These are phyloP conservation scores for Clathrus columnatus DNA, from an alignment of 768 basidiomycete genomes.

Conservation along the genomic window DNA sequence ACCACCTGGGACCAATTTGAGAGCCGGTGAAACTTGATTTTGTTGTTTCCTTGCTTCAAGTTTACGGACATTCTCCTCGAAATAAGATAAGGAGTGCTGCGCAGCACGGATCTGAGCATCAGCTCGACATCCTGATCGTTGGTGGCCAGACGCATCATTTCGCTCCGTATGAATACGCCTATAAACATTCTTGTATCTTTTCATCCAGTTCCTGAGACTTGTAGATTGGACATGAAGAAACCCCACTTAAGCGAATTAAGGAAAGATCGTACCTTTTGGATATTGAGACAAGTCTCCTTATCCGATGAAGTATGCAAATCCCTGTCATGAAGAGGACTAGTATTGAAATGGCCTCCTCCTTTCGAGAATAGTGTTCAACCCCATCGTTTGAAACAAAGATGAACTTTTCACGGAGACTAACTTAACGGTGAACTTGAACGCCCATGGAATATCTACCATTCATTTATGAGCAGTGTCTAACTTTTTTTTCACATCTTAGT, in stretches of 20 bases:
- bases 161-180: constrained; percentile 86
- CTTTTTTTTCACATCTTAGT: too few species aligned
- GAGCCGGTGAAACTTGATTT: constrained; percentile 1
- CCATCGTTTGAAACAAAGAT: too few species aligned
- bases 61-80: constrained; percentile 76
- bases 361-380: too few species aligned
- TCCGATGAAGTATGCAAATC: too few species aligned
- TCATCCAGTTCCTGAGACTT: constrained; percentile 50
- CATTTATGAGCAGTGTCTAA: too few species aligned
- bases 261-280: too few species aligned
- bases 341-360: too few species aligned
- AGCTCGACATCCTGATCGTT: constrained; percentile 75
- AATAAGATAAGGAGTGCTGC: constrained; percentile 75
- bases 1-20: neutral
- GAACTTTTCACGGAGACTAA: constrained; percentile 9
- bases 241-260: too few species aligned
- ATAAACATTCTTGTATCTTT: constrained; percentile 88
- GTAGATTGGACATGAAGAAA: neutral
- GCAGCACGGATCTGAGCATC: constrained; percentile 84
- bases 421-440: constrained; percentile 1
- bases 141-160: constrained; percentile 72
- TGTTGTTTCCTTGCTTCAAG: constrained; percentile 70
- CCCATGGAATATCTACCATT: neutral
- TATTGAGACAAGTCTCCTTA: too few species aligned
- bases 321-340: too few species aligned